Percentiles rank a stretch among this genome's conserved stretches.
phyloP scores from a whole-genome alignment of 2,329 filamentous ascomycete species.

The Berkeleyomyces rouxiae region DNA sequence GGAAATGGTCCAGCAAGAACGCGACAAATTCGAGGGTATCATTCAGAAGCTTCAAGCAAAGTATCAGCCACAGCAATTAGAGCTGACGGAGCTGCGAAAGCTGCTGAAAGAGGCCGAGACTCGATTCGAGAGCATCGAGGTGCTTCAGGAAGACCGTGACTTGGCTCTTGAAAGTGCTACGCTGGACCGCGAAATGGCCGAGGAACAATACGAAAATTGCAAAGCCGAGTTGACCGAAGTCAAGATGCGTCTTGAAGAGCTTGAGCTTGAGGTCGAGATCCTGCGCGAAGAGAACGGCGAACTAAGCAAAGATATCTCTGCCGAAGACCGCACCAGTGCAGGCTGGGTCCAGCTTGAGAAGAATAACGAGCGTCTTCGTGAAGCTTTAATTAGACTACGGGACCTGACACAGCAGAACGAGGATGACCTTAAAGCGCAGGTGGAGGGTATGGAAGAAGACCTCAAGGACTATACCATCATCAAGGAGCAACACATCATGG shows the following conservation, averaged over 20 bases:
- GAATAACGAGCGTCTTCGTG: conserved; percentile 71
- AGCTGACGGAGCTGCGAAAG: conserved; percentile 59
- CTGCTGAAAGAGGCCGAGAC: conserved; percentile 60
- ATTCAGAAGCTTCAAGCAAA: conserved; percentile 85
- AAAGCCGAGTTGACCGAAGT: conserved; percentile 67
- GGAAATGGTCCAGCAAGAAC: conserved; percentile 58
- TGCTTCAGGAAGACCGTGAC: conserved; percentile 71
- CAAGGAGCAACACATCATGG: conserved; percentile 52
- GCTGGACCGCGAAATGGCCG: conserved; percentile 88
- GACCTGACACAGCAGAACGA: conserved; percentile 81
- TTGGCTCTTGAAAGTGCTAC: conserved; percentile 70
- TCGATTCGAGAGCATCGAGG: conserved; percentile 36
- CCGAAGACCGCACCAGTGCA: conserved; percentile 71
- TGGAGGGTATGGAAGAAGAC: conserved; percentile 57
- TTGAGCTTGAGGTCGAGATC: conserved; percentile 77
- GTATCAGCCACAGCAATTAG: conserved; percentile 68
- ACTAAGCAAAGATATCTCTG: conserved; percentile 65
- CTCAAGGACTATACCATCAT: conserved; percentile 48
- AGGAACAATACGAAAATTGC: conserved; percentile 71
- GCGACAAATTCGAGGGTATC: conserved; percentile 64
- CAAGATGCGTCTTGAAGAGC: conserved; percentile 62
- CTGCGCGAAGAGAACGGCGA: conserved; percentile 76
- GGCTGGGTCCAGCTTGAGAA: conserved; percentile 87
- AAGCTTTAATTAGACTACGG: conserved; percentile 67
- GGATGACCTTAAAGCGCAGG: conserved; percentile 57